phyloP scores from a whole-genome alignment of 176 grass and related monocot genomes.

The Elaeis guineensis region DNA sequence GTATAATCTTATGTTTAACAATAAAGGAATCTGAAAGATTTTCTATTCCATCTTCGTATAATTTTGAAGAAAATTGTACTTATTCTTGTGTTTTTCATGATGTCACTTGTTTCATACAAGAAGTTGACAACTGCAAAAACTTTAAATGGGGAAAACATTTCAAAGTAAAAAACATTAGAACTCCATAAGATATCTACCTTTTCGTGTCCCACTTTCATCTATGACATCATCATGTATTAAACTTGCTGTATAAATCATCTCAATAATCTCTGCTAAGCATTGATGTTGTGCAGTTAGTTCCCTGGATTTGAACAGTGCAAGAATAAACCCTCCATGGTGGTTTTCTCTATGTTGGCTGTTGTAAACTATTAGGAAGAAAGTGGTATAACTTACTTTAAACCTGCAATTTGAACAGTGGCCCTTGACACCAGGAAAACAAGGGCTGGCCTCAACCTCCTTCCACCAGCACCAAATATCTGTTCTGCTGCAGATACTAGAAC shows the following conservation, averaged over 20 bases:
- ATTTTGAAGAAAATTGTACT: no score
- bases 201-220: slow-evolving; percentile 83
- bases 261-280: slow-evolving; percentile 85
- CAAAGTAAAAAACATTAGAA: background rate
- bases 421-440: slow-evolving; percentile 97
- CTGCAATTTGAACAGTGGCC: slow-evolving; percentile 61
- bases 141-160: background rate
- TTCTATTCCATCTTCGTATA: no score
- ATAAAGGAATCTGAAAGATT: no score
- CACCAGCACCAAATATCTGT: slow-evolving; percentile 94
- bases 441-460: slow-evolving; percentile 85
- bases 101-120: no score
- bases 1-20: no score
- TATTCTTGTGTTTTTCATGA: no score
- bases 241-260: slow-evolving; percentile 99
- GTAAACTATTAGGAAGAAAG: background rate
- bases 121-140: no score
- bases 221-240: slow-evolving; percentile 96
- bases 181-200: slow-evolving; percentile 41
- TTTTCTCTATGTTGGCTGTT: background rate
- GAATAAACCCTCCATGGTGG: slow-evolving; percentile 4
- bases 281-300: slow-evolving; percentile 74
- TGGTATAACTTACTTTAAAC: slow-evolving; percentile 51
- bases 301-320: slow-evolving; percentile 38
- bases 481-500: slow-evolving; percentile 77